Evolutionary conservation across 1,284 basidiomycete species (phyloP).

Genomic region (Bjerkandera adusta): DNA sequence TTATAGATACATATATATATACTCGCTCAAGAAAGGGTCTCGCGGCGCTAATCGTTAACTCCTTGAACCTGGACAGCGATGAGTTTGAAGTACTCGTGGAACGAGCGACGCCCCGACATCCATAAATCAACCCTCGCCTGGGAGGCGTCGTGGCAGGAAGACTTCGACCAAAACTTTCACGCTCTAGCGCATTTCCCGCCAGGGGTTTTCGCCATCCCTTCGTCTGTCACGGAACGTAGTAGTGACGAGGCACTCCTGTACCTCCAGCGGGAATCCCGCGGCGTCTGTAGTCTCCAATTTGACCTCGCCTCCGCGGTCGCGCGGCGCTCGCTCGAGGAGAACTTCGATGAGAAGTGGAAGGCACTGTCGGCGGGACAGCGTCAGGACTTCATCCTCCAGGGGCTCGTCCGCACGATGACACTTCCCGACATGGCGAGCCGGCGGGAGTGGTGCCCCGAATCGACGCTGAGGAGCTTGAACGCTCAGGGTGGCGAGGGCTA

Average conservation of each 20-base stretch:
- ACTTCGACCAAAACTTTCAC: constrained; percentile 1
- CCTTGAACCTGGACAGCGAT: too few relatives aligned
- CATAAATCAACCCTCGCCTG: background rate
- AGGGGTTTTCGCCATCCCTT: background rate
- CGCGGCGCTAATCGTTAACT: too few relatives aligned
- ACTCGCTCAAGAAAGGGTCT: too few relatives aligned
- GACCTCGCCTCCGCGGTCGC: background rate
- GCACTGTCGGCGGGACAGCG: background rate
- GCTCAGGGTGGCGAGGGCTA: background rate
- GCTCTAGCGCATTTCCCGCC: too few relatives aligned
- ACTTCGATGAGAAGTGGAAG: constrained; percentile 3
- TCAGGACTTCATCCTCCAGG: constrained; percentile 4
- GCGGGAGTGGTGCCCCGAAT: constrained; percentile 2
- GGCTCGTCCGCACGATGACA: background rate
- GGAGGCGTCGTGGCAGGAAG: constrained; percentile 1
- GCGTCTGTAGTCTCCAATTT: background rate
- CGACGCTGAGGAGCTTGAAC: background rate
- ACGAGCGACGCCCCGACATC: background rate
- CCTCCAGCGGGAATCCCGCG: background rate
- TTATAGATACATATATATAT: too few relatives aligned
- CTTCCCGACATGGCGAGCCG: background rate
- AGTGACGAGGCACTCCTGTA: background rate
- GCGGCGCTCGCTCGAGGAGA: background rate
- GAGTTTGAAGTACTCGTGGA: too few relatives aligned
- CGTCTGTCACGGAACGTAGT: too few relatives aligned